Conservation (phyloP, 1,284 basidiomycete genomes). For the Phellinidium pouzarii region DNA sequence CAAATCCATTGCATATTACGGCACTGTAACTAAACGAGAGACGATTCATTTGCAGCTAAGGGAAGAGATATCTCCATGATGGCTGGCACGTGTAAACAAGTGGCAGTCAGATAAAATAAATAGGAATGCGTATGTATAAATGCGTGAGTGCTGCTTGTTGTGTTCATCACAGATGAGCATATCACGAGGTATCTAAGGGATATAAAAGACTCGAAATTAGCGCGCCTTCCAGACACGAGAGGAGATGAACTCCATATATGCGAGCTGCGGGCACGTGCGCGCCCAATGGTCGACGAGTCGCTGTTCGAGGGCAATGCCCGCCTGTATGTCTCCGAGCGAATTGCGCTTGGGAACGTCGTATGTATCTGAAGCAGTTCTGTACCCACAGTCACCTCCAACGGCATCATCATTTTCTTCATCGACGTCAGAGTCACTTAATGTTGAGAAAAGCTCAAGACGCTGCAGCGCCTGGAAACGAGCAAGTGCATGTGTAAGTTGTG, state of each 20-base stretch:
- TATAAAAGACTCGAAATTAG: not conserved
- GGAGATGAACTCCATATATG: conserved; percentile 14
- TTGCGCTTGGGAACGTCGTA: not conserved
- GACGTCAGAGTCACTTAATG: not conserved
- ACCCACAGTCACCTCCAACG: not conserved
- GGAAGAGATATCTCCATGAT: not conserved
- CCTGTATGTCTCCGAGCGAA: conserved; percentile 5
- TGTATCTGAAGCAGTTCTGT: not conserved
- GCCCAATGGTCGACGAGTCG: conserved; percentile 14
- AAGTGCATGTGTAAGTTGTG: conserved; percentile 10
- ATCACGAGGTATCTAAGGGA: not conserved
- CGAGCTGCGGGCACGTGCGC: conserved; percentile 8
- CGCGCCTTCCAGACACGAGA: conserved; percentile 15
- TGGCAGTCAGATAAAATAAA: not conserved
- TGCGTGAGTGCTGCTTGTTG: not conserved
- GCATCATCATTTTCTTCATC: not conserved
- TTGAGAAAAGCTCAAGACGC: conserved; percentile 10
- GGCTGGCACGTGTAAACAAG: not conserved
- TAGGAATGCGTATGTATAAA: not conserved
- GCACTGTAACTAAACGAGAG: not conserved
- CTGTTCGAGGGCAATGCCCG: conserved; percentile 10
- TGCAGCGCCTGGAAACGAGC: conserved; percentile 7
- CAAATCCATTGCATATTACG: not conserved
- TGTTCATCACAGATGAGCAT: not conserved
- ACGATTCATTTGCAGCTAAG: not conserved